phyloP scores from a whole-genome alignment of 768 basidiomycete genomes.

The Cyathus striatus region DNA sequence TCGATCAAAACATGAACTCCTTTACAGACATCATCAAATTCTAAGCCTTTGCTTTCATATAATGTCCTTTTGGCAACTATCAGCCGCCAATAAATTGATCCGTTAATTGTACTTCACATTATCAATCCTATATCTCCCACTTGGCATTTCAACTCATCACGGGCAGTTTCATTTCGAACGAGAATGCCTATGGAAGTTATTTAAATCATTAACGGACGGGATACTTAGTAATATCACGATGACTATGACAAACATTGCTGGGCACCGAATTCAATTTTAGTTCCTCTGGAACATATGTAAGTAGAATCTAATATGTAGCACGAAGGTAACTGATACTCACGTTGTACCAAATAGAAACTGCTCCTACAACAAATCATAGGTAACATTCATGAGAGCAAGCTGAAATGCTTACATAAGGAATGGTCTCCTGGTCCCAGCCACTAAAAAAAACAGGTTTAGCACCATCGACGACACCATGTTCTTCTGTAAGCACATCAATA shows the following conservation, averaged over 20 bases:
- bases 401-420: slow-evolving; percentile 25
- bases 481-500: slow-evolving; percentile 54
- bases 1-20: neutral
- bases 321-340: slow-evolving; percentile 22
- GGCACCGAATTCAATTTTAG: slow-evolving; percentile 54
- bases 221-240: too few species aligned
- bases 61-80: too few species aligned
- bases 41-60: slow-evolving; percentile 62
- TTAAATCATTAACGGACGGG: too few species aligned
- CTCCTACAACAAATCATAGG: slow-evolving; percentile 27
- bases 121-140: slow-evolving; percentile 58
- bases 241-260: slow-evolving; percentile 47
- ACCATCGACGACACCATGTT: slow-evolving; percentile 51
- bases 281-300: slow-evolving; percentile 25
- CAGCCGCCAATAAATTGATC: too few species aligned
- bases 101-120: slow-evolving; percentile 32
- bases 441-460: slow-evolving; percentile 54
- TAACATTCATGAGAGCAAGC: too few species aligned
- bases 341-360: slow-evolving; percentile 54
- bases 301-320: neutral
- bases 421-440: slow-evolving; percentile 36
- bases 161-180: slow-evolving; percentile 56
- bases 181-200: slow-evolving; percentile 66
- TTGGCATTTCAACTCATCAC: slow-evolving; percentile 38
- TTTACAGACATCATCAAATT: slow-evolving; percentile 53